Percentiles rank a stretch among this genome's conserved stretches.
phyloP scores from a whole-genome alignment of 768 basidiomycete species.

The Phanerochaete sordida region DNA sequence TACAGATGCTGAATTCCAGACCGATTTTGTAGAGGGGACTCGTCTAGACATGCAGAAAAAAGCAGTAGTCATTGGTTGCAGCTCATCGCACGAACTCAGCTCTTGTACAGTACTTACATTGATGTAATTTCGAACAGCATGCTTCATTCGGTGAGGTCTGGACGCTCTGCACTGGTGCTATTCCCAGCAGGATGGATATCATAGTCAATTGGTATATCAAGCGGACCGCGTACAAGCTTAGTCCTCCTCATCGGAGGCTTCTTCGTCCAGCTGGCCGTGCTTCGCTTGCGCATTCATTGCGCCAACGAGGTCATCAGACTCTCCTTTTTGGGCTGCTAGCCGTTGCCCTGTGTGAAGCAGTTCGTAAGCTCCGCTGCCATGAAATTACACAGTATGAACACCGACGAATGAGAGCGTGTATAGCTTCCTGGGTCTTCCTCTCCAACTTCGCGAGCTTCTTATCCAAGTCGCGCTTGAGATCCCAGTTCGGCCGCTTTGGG shows the following conservation, averaged over 20 bases:
- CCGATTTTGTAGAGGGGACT: conserved; percentile 24
- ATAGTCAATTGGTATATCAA: conserved; percentile 9
- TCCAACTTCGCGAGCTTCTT: conserved; percentile 89
- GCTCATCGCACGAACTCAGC: background rate
- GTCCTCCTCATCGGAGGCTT: conserved; percentile 62
- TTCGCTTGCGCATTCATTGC: conserved; percentile 79
- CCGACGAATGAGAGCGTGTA: conserved; percentile 91
- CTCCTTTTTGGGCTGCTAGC: conserved; percentile 73
- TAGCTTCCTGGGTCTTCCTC: conserved; percentile 85
- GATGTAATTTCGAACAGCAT: background rate
- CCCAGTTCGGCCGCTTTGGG: conserved; percentile 96
- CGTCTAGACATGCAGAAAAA: background rate
- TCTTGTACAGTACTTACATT: conserved; percentile 3
- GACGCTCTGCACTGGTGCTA: background rate
- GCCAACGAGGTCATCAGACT: conserved; percentile 75
- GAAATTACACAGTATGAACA: too few species aligned
- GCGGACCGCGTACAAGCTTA: conserved; percentile 23
- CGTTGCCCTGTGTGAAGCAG: conserved; percentile 55
- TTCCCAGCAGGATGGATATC: conserved; percentile 11
- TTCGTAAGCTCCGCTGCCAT: too few species aligned
- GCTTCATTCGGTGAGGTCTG: background rate
- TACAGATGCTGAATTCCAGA: conserved; percentile 52
- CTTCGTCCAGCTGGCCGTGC: conserved; percentile 48
- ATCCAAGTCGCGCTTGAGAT: conserved; percentile 90
- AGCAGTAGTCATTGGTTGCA: background rate